Base-by-base conservation (phyloP, 2,329 filamentous ascomycete species). In the Aspergillus alliaceus region DNA sequence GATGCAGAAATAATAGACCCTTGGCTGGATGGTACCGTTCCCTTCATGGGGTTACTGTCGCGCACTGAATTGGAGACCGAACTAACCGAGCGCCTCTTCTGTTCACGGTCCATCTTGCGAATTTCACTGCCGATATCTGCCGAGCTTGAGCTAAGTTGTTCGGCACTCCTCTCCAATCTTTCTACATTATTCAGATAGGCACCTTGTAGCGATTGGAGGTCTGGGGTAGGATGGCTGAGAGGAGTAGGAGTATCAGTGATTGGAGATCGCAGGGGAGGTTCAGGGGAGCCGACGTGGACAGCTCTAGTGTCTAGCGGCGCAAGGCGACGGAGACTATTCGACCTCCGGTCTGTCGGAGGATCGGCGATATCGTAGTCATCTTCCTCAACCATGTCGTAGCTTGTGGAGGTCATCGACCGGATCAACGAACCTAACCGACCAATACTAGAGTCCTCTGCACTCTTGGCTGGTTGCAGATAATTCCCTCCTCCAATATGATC, bases 171-270 rank as follows among this genome's bases (percentile, higher is more conserved):
- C 62, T 82, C 79, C 61, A 82, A 63, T 42, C 79, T 71, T 63
- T 79, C 78, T 54, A 82, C 76, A 73, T 82, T 81, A 59, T 76
- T 76, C 29, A 75, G 65, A 58, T 81, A 80, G 25, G 79, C 79
- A 40, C 79, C 79, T 70, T 82, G 79, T 56, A 80, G 60, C 32
- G 79, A 77, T 59, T 82, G 79, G 15, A 81, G 70, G 62, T 79
- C 79, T 4, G 79, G 79, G 14, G 72, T 80, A 15, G 79, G 79
- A 66, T 80, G 79, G 55, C 73, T 77, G 56, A 81, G 72, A 59
- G 76, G 76, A 15, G 77, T 69, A 37, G 78, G 70, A 34, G 69
- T 67, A 53, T 75, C 76, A 53, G 75, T 75, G 35, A 72, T 73
- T 24, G 77, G 72, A 34, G 73, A 76, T 51, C 67, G 74, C 42